These are phyloP conservation scores for Zalaria obscura DNA, from an alignment of 2,329 filamentous ascomycete genomes.

Conservation along the genomic window DNA sequence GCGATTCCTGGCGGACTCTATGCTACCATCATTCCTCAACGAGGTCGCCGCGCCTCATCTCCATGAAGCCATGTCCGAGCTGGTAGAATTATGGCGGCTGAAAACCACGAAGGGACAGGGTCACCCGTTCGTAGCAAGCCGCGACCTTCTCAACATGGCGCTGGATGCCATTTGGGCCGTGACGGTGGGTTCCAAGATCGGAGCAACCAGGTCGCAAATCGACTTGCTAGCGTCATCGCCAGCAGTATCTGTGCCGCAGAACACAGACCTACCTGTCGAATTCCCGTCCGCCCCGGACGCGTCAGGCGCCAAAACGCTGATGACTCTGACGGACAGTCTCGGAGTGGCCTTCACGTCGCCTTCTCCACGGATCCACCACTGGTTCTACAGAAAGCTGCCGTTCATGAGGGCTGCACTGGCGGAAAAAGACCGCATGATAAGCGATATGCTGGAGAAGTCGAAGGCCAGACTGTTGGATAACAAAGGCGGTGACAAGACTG, in stretches of 20 bases:
- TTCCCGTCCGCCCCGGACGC: constrained; percentile 10
- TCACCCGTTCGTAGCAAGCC: constrained; percentile 17
- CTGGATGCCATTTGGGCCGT: constrained; percentile 27
- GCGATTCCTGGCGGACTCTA: constrained; percentile 14
- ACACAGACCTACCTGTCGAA: constrained; percentile 4
- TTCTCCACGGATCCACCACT: constrained; percentile 12
- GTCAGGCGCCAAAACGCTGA: constrained; percentile 10
- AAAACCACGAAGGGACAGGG: constrained; percentile 16
- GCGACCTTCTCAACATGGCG: constrained; percentile 21
- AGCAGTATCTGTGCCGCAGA: constrained; percentile 1
- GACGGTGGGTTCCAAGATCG: constrained; percentile 21
- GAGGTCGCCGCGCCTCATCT: constrained; percentile 14
- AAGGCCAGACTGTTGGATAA: constrained; percentile 1
- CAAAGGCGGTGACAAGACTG: constrained; percentile 7
- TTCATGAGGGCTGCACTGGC: constrained; percentile 4
- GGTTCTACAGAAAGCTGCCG: constrained; percentile 7
- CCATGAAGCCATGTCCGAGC: constrained; percentile 8
- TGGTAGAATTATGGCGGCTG: constrained; percentile 18
- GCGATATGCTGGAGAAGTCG: constrained; percentile 13
- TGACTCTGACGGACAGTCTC: constrained; percentile 5
- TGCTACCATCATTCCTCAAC: constrained; percentile 15
- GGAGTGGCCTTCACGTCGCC: constrained; percentile 10
- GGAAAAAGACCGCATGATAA: constrained; percentile 18
- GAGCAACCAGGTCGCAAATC: constrained; percentile 11
- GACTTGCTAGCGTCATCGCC: constrained; percentile 5